A percentile compares a stretch with the other conserved stretches of the same genome.
phyloP scores from a whole-genome alignment of 2,329 filamentous ascomycete species.

The Diaporthe citriasiana region DNA sequence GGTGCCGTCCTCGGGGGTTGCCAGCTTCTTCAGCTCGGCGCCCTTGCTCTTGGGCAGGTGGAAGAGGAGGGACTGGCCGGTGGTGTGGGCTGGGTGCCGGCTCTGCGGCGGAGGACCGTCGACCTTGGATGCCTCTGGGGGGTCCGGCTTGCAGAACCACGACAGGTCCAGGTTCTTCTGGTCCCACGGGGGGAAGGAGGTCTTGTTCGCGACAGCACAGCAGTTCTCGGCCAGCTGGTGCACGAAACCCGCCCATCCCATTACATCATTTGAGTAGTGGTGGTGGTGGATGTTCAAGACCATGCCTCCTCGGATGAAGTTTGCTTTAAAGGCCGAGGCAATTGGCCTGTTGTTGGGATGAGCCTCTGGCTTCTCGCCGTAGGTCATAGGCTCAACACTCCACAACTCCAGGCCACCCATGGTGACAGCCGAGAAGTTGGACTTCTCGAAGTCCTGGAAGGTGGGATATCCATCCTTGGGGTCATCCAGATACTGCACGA shows the following conservation, averaged over 20 bases:
- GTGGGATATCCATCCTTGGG: conserved; percentile 53
- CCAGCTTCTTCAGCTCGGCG: conserved; percentile 55
- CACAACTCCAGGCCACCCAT: conserved; percentile 53
- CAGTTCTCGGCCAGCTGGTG: conserved; percentile 61
- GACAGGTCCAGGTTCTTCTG: conserved; percentile 53
- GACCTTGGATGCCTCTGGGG: conserved; percentile 49
- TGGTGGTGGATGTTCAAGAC: conserved; percentile 59
- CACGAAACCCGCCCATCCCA: conserved; percentile 56
- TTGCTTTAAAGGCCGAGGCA: conserved; percentile 56
- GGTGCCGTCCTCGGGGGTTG: conserved; percentile 50
- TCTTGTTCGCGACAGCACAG: conserved; percentile 37
- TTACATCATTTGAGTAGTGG: conserved; percentile 59
- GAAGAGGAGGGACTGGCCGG: conserved; percentile 53
- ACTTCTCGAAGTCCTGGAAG: conserved; percentile 54
- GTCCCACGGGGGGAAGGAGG: conserved; percentile 54
- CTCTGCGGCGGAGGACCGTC: conserved; percentile 49
- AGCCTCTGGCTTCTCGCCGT: conserved; percentile 56
- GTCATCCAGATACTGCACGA: conserved; percentile 55
- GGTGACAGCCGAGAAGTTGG: conserved; percentile 51
- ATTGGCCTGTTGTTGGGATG: conserved; percentile 52
- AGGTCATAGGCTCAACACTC: conserved; percentile 55
- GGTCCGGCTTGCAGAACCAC: conserved; percentile 50
- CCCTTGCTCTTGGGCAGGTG: conserved; percentile 61
- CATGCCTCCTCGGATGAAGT: conserved; percentile 57
- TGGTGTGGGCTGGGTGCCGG: conserved; percentile 50